These are phyloP conservation scores for Sporodiniella umbellata DNA, from an alignment of 371 early-diverging fungal genomes.

Conservation along the genomic window DNA sequence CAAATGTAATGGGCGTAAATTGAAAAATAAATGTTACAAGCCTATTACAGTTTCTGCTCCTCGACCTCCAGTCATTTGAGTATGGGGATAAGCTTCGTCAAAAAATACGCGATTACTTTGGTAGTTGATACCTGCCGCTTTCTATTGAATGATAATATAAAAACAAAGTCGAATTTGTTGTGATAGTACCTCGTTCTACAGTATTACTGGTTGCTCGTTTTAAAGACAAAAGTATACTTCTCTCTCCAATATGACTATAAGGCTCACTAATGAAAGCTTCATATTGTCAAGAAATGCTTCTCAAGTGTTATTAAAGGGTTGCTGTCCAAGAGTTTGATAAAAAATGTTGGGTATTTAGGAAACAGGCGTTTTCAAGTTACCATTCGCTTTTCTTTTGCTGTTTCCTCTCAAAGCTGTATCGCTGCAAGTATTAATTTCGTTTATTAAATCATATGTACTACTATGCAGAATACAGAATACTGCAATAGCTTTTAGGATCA, in stretches of 20 bases:
- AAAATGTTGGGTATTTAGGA: conserved; percentile 10
- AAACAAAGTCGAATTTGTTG: conserved; percentile 6
- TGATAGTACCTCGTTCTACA: conserved; percentile 5
- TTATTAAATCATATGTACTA: conserved; percentile 16
- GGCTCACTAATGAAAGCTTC: conserved; percentile 7
- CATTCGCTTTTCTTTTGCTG: conserved; percentile 11
- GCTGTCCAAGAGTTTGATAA: conserved; percentile 12
- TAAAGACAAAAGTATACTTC: conserved; percentile 10
- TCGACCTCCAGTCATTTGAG: conserved; percentile 11
- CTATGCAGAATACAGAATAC: conserved; percentile 7
- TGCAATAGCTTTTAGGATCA: conserved; percentile 11
- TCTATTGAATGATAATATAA: conserved; percentile 9
- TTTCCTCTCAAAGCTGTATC: conserved; percentile 16
- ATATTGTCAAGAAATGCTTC: conserved; percentile 7
- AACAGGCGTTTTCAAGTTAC: conserved; percentile 11
- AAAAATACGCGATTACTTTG: conserved; percentile 13
- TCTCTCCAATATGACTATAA: conserved; percentile 14
- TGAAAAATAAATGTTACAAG: too few species aligned
- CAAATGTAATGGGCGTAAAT: too few species aligned
- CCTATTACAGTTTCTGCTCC: conserved; percentile 13
- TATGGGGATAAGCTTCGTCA: conserved; percentile 9
- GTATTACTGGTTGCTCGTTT: conserved; percentile 15
- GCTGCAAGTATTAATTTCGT: conserved; percentile 10
- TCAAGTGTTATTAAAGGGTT: conserved; percentile 11
- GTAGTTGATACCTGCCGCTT: conserved; percentile 11